Evolutionary conservation across 306 rosid species (phyloP).

Genomic region (Malus domestica): ASM211411v1 NC_041798.1:4952001-4952500

Average conservation of each 20-base stretch:
- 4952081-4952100: constrained; percentile 27
- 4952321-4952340: not conserved
- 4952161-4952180: constrained; percentile 92
- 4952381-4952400: not conserved
- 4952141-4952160: constrained; percentile 60
- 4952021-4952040: constrained; percentile 43
- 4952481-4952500: not conserved
- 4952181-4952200: constrained; percentile 93
- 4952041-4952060: constrained; percentile 38
- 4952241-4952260: not conserved
- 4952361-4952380: not conserved
- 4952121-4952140: constrained; percentile 21
- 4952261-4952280: not conserved
- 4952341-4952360: not conserved
- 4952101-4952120: constrained; percentile 32
- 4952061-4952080: constrained; percentile 39
- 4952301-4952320: not conserved
- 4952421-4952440: not conserved
- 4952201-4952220: constrained; percentile 23
- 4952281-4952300: not conserved
- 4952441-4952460: not conserved
- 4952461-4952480: not conserved
- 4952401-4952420: not conserved
- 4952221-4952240: constrained; percentile 1
- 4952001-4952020: constrained; percentile 34